A percentile compares a stretch with the other conserved stretches of the same genome.
These are phyloP conservation scores for Malassezia cuniculi DNA, from an alignment of 1,284 basidiomycete genomes.

Conservation along the genomic window DNA sequence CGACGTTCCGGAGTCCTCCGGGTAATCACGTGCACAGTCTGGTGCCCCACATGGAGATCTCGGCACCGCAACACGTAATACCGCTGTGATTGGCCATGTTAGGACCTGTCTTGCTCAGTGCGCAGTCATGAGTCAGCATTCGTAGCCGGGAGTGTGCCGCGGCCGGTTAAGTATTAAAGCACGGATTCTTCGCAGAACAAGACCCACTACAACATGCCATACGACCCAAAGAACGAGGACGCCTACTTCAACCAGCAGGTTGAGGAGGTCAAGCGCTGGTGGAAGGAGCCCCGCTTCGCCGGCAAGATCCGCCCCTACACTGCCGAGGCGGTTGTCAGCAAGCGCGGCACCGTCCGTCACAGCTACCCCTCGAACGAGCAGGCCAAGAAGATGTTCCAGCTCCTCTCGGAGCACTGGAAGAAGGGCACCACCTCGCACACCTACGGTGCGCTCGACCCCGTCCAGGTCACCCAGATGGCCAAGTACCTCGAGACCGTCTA, in stretches of 20 bases:
- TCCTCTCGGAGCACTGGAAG: constrained; percentile 52
- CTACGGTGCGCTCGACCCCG: constrained; percentile 93
- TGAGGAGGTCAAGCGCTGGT: constrained; percentile 73
- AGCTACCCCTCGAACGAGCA: constrained; percentile 72
- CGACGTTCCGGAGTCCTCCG: no score
- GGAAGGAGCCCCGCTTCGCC: constrained; percentile 76
- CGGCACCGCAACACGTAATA: no score
- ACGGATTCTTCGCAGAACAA: no score
- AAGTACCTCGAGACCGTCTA: constrained; percentile 46
- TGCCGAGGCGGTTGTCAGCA: constrained; percentile 80
- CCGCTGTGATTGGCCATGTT: no score
- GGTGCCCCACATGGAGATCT: no score
- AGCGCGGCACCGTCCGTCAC: constrained; percentile 75
- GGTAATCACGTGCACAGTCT: no score
- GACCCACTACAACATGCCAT: constrained; percentile 3
- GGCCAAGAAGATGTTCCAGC: constrained; percentile 73
- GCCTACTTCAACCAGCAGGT: constrained; percentile 63
- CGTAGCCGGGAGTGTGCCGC: no score
- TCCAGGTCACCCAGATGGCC: constrained; percentile 57
- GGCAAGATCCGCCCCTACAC: constrained; percentile 78
- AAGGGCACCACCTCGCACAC: constrained; percentile 65
- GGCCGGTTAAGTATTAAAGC: no score
- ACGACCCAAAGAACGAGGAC: constrained; percentile 38
- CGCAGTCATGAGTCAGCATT: no score
- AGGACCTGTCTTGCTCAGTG: no score